Evolutionary conservation across 257 asterid genomes (phyloP).

Genomic region (Solanum corneliomulleri): DNA sequence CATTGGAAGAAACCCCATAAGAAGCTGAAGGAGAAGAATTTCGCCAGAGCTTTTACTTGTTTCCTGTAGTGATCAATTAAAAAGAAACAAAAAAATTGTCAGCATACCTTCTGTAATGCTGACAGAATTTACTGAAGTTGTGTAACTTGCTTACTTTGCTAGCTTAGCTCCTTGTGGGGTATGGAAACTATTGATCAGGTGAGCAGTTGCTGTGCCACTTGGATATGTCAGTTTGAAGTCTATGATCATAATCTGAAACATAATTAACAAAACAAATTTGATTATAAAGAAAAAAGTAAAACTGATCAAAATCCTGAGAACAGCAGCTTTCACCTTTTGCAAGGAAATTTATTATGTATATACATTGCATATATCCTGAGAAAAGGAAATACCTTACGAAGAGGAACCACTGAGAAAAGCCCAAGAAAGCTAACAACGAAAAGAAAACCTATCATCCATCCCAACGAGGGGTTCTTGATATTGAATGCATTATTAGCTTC

Average conservation of each 20-base stretch:
- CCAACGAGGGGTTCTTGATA: constrained; percentile 57
- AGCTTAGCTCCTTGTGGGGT: constrained; percentile 93
- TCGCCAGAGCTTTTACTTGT: constrained; percentile 77
- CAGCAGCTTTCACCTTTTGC: background rate
- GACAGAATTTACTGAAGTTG: background rate
- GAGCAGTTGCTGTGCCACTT: constrained; percentile 98
- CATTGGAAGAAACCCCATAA: constrained; percentile 96
- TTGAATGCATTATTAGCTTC: constrained; percentile 32
- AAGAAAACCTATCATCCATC: constrained; percentile 89
- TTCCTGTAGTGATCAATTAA: constrained; percentile 38
- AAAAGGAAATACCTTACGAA: constrained; percentile 54
- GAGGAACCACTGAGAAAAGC: constrained; percentile 81
- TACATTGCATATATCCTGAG: background rate
- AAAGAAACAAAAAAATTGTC: background rate
- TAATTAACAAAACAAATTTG: background rate
- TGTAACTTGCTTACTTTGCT: constrained; percentile 54
- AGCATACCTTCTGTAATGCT: background rate
- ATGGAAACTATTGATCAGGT: constrained; percentile 90
- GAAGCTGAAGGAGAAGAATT: constrained; percentile 87
- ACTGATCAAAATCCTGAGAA: background rate
- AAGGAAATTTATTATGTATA: background rate
- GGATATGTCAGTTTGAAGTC: constrained; percentile 87
- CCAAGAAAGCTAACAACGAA: constrained; percentile 93
- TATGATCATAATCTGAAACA: constrained; percentile 71
- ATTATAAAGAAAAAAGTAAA: background rate